phyloP scores from a whole-genome alignment of 495 filamentous ascomycete species.

The Parathielavia appendiculata region DNA sequence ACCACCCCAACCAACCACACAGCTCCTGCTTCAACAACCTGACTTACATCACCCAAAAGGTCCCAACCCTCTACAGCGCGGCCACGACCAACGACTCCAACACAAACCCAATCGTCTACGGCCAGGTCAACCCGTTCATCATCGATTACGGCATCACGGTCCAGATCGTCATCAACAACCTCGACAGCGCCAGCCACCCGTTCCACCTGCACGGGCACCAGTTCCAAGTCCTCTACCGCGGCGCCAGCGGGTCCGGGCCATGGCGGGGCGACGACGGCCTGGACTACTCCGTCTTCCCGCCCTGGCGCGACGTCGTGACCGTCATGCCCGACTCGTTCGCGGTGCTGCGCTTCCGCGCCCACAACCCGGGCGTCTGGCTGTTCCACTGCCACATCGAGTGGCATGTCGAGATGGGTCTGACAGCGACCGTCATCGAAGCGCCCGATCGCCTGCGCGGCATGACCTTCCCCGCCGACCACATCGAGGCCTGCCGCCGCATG shows the following conservation, averaged over 20 bases:
- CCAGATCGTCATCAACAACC: slow-evolving; percentile 78
- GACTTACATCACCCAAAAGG: slow-evolving; percentile 66
- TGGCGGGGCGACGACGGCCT: slow-evolving; percentile 38
- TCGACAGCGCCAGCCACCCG: slow-evolving; percentile 55
- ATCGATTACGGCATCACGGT: slow-evolving; percentile 61
- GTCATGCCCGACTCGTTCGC: slow-evolving; percentile 51
- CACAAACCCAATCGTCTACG: slow-evolving; percentile 63
- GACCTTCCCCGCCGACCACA: slow-evolving; percentile 59
- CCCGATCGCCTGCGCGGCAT: slow-evolving; percentile 55
- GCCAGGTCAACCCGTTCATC: slow-evolving; percentile 64
- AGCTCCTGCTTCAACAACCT: slow-evolving; percentile 73
- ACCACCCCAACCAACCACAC: neutral
- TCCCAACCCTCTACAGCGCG: slow-evolving; percentile 73
- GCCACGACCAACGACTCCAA: slow-evolving; percentile 57
- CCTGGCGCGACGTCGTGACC: slow-evolving; percentile 51
- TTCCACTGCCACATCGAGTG: slow-evolving; percentile 83
- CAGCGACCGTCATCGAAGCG: slow-evolving; percentile 65
- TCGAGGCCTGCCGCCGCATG: slow-evolving; percentile 46
- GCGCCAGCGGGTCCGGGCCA: slow-evolving; percentile 34
- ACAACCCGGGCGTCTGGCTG: slow-evolving; percentile 74
- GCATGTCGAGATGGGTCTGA: slow-evolving; percentile 70
- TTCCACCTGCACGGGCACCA: slow-evolving; percentile 67
- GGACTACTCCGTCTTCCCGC: slow-evolving; percentile 38
- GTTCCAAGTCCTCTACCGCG: slow-evolving; percentile 65
- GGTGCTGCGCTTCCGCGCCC: slow-evolving; percentile 53